Conservation (phyloP, 1,284 basidiomycete genomes). For the Ganoderma leucocontextum region DNA sequence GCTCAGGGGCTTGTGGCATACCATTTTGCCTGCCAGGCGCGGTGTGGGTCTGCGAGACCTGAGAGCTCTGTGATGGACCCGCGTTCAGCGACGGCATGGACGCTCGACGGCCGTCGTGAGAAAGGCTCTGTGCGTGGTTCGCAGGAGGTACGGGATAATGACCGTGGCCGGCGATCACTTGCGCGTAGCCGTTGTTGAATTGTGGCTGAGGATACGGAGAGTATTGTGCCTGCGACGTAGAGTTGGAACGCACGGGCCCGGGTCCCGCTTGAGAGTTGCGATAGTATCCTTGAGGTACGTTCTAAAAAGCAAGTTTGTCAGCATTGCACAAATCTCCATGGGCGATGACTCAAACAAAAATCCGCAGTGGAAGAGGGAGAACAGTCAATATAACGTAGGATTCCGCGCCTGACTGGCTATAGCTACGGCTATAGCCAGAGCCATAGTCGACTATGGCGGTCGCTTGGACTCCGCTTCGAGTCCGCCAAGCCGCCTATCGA, state of each 20-base stretch:
- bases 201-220: constrained; percentile 5
- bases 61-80: background rate
- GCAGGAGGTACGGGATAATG: background rate
- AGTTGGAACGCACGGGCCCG: background rate
- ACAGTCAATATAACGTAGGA: no score
- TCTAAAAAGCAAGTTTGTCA: background rate
- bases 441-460: no score
- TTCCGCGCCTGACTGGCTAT: no score
- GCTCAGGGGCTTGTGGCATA: background rate
- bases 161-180: background rate
- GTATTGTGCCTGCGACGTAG: background rate
- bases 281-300: background rate
- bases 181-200: background rate
- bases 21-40: background rate
- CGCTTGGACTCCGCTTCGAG: no score
- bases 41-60: background rate
- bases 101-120: background rate
- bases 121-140: background rate
- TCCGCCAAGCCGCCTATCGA: no score
- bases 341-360: no score
- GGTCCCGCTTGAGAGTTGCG: background rate
- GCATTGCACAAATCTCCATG: background rate
- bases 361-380: no score
- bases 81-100: background rate
- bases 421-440: no score